Base-by-base conservation (phyloP, 2,329 filamentous ascomycete genomes). In the Epichloe scottii region DNA sequence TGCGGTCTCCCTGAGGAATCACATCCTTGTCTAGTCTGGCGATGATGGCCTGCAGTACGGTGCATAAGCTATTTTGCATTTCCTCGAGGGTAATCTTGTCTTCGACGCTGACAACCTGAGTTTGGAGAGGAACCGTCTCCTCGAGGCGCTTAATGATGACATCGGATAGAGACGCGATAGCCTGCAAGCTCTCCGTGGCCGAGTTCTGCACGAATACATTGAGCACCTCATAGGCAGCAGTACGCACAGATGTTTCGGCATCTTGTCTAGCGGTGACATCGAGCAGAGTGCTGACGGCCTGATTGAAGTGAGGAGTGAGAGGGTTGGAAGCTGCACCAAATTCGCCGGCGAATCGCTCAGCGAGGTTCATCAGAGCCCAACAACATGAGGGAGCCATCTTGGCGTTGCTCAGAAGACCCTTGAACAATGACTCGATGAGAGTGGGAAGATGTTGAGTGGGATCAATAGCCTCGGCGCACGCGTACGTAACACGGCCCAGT, bases 371-470 rank as follows among this genome's bases (percentile, higher is more conserved):
- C 58, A 98, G 73, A 34, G 93, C 90, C 93, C 94, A 96, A 74
- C 93, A 98, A 81, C 93, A 97, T 33, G 93, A 98, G 51, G 89
- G 84, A 34, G 91, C 93, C 84, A 98, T 98, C 79, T 95, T 96
- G 54, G 89, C 85, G 66, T 86, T 93, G 71, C 87, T 91, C 53
- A 88, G 82, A 53, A 98, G 78, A 48, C 91, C 93, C 59, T 84
- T 82, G 74, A 98, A 98, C 10, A 98, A 79, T 40, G 90, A 87
- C 51, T 82, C 81, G 62, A 98, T 91, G 55, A 98, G 76, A 19
- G 85, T 81, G 56, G 89, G 86, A 5, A 98, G 79, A 65, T 96
- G 89, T 56, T 83, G 76, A 58, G 79, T 74, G 40, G 89, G 85
- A 66, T 98, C 91, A 62, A 98, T 94, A 43, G 90, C 85, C 59